A percentile compares a stretch with the other conserved stretches of the same genome.
Conservation (phyloP, 2,329 filamentous ascomycete genomes). For the Sarocladiaceae sp. region DNA sequence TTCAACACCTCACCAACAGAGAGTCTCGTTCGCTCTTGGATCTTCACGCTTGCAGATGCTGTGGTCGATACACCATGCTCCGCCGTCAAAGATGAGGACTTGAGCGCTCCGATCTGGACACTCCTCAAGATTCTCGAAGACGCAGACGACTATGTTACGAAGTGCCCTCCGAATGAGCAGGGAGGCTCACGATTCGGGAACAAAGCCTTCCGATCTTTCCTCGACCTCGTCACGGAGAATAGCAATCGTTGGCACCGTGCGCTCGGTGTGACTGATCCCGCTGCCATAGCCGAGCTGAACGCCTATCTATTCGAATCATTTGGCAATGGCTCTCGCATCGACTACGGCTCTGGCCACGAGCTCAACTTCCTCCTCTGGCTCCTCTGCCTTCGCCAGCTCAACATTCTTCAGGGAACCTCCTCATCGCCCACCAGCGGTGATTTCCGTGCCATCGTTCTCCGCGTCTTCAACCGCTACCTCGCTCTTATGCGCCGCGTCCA, state of each 20-base stretch:
- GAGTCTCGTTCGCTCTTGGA: conserved; percentile 72
- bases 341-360: conserved; percentile 97
- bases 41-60: conserved; percentile 81
- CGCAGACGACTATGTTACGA: conserved; percentile 60
- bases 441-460: conserved; percentile 61
- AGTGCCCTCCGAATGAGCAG: conserved; percentile 78
- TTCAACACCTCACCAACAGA: conserved; percentile 77
- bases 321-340: conserved; percentile 81
- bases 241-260: conserved; percentile 58
- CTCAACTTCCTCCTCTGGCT: conserved; percentile 97
- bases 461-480: conserved; percentile 80
- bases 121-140: conserved; percentile 68
- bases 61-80: conserved; percentile 68
- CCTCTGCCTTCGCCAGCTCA: conserved; percentile 83
- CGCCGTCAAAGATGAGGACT: conserved; percentile 48
- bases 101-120: conserved; percentile 56
- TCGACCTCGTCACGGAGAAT: conserved; percentile 62
- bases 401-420: conserved; percentile 41
- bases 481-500: conserved; percentile 83
- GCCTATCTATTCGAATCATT: conserved; percentile 81
- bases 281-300: conserved; percentile 65
- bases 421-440: conserved; percentile 19
- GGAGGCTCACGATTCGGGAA: conserved; percentile 92
- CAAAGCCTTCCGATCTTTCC: conserved; percentile 78
- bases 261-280: conserved; percentile 47